These are phyloP conservation scores for Sicyos baderoa DNA, from an alignment of 306 rosid species.

Conservation along the genomic window DNA sequence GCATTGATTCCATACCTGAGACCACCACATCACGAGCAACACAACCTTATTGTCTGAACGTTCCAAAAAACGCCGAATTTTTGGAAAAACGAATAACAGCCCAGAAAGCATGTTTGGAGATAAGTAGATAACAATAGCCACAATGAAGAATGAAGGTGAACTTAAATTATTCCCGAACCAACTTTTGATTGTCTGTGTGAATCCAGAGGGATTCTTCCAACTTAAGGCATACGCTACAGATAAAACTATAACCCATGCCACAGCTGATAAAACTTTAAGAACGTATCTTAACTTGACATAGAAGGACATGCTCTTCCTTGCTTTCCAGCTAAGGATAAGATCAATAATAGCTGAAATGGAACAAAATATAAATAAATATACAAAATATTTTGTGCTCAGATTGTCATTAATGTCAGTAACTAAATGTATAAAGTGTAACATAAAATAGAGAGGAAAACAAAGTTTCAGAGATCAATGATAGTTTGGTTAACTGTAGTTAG, in stretches of 20 bases:
- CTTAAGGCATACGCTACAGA: constrained; percentile 85
- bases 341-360: constrained; percentile 63
- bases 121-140: constrained; percentile 72
- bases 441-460: not conserved
- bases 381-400: not conserved
- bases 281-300: constrained; percentile 75
- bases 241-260: constrained; percentile 80
- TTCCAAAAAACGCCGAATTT: constrained; percentile 68
- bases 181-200: constrained; percentile 66
- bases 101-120: constrained; percentile 81
- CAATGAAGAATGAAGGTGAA: constrained; percentile 85
- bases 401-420: not conserved
- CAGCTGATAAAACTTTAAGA: constrained; percentile 56
- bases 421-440: not conserved
- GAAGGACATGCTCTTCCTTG: constrained; percentile 67
- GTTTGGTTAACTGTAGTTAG: not conserved
- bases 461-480: not conserved
- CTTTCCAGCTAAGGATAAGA: constrained; percentile 78
- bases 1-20: constrained; percentile 56
- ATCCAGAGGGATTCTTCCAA: constrained; percentile 75
- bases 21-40: constrained; percentile 93
- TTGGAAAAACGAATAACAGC: constrained; percentile 69
- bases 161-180: constrained; percentile 84
- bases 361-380: constrained; percentile 11
- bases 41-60: constrained; percentile 45